A percentile compares a stretch with the other conserved stretches of the same genome.
Evolutionary conservation across 2,329 filamentous ascomycete species (phyloP).

Genomic region (Phyllosticta paracitricarpa): DNA sequence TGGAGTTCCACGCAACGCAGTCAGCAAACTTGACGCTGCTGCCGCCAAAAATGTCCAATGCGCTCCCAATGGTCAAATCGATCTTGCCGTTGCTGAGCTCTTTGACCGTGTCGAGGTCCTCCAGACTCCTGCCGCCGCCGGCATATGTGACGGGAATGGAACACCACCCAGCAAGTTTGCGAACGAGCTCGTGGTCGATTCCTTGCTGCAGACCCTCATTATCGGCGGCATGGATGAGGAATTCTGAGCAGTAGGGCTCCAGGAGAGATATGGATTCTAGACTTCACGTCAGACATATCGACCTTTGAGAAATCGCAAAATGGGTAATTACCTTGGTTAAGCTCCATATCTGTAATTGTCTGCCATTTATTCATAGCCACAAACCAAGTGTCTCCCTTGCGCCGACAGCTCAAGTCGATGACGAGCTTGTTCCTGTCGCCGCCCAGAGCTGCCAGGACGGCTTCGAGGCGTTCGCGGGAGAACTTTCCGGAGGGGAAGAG

Average conservation of each 20-base stretch:
- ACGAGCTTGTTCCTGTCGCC: constrained; percentile 74
- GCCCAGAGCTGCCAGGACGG: constrained; percentile 61
- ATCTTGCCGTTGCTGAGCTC: constrained; percentile 68
- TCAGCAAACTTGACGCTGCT: constrained; percentile 77
- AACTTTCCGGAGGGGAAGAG: constrained; percentile 81
- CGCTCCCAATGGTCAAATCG: constrained; percentile 92
- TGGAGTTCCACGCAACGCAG: constrained; percentile 74
- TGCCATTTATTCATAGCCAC: constrained; percentile 99
- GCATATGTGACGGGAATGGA: constrained; percentile 92
- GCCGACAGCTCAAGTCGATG: constrained; percentile 86
- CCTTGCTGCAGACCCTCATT: constrained; percentile 89
- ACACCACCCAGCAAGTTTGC: constrained; percentile 72
- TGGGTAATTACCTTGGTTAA: constrained; percentile 62
- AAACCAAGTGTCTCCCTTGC: constrained; percentile 69
- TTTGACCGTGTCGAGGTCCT: constrained; percentile 76
- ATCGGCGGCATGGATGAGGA: constrained; percentile 93
- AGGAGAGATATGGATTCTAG: constrained; percentile 69
- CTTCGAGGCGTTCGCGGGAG: constrained; percentile 63
- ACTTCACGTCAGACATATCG: neutral
- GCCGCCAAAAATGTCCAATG: constrained; percentile 91
- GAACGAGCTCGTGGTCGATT: constrained; percentile 77
- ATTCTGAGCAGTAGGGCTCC: constrained; percentile 90
- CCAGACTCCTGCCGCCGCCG: constrained; percentile 74
- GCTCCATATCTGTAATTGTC: constrained; percentile 91
- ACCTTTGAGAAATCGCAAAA: neutral